Conservation (phyloP, 371 early-diverging fungal genomes). For the Haplosporangium sp. region DNA sequence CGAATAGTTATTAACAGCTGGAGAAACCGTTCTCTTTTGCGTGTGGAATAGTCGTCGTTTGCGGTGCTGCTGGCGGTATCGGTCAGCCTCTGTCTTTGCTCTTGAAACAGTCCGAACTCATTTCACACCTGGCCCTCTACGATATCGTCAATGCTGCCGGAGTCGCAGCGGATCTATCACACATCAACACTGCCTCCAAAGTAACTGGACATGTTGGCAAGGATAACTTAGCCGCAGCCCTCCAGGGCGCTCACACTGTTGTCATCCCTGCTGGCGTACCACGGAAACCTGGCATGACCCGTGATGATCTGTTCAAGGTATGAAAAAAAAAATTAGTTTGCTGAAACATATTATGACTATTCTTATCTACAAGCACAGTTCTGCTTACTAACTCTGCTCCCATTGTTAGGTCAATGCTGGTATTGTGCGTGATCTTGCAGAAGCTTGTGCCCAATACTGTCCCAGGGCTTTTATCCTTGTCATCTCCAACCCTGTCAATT, state of each 20-base stretch:
- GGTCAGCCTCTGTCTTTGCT: slow-evolving; percentile 92
- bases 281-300: slow-evolving; percentile 93
- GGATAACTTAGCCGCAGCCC: slow-evolving; percentile 60
- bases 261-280: slow-evolving; percentile 97
- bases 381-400: background rate
- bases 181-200: slow-evolving; percentile 79
- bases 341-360: background rate
- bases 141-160: slow-evolving; percentile 83
- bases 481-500: slow-evolving; percentile 95
- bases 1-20: no score
- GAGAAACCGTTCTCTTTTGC: slow-evolving; percentile 1
- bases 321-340: slow-evolving; percentile 56
- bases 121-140: slow-evolving; percentile 75
- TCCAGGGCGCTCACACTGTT: slow-evolving; percentile 81
- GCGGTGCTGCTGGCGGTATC: slow-evolving; percentile 92
- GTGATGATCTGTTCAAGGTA: slow-evolving; percentile 89
- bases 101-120: slow-evolving; percentile 77
- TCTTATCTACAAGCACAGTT: background rate
- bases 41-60: slow-evolving; percentile 66
- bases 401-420: slow-evolving; percentile 79
- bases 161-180: slow-evolving; percentile 82
- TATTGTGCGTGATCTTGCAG: slow-evolving; percentile 87
- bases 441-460: slow-evolving; percentile 76
- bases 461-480: slow-evolving; percentile 86
- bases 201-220: slow-evolving; percentile 63